phyloP scores from a whole-genome alignment of 1,284 basidiomycete genomes.

The Cystobasidium pallidum region DNA sequence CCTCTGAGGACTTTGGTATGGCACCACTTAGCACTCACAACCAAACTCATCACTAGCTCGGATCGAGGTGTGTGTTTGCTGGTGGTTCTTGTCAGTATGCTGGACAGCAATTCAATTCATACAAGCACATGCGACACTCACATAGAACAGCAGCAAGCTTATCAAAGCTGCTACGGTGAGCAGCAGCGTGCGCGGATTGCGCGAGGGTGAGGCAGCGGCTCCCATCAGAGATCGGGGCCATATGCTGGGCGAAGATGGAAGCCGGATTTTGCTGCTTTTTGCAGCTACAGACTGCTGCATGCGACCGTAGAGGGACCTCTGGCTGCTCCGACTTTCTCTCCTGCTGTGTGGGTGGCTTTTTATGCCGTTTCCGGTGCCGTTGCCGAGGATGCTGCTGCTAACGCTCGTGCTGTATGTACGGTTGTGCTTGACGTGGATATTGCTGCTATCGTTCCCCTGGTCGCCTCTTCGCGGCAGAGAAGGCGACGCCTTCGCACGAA shows the following conservation, averaged over 20 bases:
- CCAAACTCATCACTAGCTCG: constrained; percentile 24
- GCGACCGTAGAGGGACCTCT: constrained; percentile 2
- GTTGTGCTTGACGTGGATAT: constrained; percentile 6
- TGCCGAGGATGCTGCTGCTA: constrained; percentile 6
- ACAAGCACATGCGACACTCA: background rate
- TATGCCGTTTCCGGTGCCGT: background rate
- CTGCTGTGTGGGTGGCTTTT: background rate
- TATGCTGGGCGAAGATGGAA: background rate
- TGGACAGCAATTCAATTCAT: background rate
- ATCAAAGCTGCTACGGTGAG: constrained; percentile 12
- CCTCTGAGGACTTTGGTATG: background rate
- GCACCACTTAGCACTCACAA: background rate
- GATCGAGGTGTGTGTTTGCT: constrained; percentile 20
- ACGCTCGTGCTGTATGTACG: constrained; percentile 8
- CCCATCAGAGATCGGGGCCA: constrained; percentile 11
- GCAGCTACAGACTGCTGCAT: background rate
- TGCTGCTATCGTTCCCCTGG: constrained; percentile 24
- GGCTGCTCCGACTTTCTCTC: background rate
- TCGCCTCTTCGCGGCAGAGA: constrained; percentile 19
- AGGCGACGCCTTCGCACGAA: constrained; percentile 11
- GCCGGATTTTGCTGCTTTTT: background rate
- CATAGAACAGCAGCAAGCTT: constrained; percentile 20
- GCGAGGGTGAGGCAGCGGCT: constrained; percentile 3
- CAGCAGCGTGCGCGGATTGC: constrained; percentile 7
- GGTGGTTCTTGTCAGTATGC: background rate